phyloP scores from a whole-genome alignment of 129 eudicot species.

The Daucus carota region DH1_v3.0 NC_030383.2:54566001-54566500 shows the following conservation, averaged over 20 bases:
- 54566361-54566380: slow-evolving; percentile 57
- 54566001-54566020: slow-evolving; percentile 30
- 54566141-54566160: slow-evolving; percentile 20
- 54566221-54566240: slow-evolving; percentile 18
- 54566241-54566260: slow-evolving; percentile 29
- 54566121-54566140: slow-evolving; percentile 37
- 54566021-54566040: slow-evolving; percentile 24
- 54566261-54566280: slow-evolving; percentile 36
- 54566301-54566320: slow-evolving; percentile 33
- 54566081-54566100: slow-evolving; percentile 20
- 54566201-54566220: slow-evolving; percentile 35
- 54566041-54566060: slow-evolving; percentile 54
- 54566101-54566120: slow-evolving; percentile 36
- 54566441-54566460: slow-evolving; percentile 40
- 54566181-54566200: slow-evolving; percentile 56
- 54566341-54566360: slow-evolving; percentile 53
- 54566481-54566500: slow-evolving; percentile 45
- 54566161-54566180: slow-evolving; percentile 57
- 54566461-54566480: slow-evolving; percentile 43
- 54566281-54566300: slow-evolving; percentile 27
- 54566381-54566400: slow-evolving; percentile 52
- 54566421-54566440: slow-evolving; percentile 50
- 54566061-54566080: slow-evolving; percentile 32
- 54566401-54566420: slow-evolving; percentile 33
- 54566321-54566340: slow-evolving; percentile 27